Evolutionary conservation across 768 basidiomycete genomes (phyloP), one percentile per base, ranked within the genome.

Genomic region (Lactarius indigo): DNA sequence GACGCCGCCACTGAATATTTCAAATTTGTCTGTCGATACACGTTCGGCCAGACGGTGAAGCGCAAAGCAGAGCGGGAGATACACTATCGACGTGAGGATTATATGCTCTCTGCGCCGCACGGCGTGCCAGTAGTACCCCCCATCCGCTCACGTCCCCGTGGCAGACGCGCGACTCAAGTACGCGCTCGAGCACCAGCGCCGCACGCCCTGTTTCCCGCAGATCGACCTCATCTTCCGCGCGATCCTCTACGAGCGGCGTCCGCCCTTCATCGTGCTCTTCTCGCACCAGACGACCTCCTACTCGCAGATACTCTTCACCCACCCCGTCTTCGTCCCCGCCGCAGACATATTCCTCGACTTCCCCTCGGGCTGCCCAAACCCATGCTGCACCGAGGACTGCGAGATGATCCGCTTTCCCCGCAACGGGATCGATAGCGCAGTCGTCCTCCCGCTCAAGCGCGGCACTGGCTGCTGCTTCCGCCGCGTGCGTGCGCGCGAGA

Each of bases 381-480:
- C 87, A 1, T 88, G 86, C 72, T 91, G 90, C 74, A 88, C 84
- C 39, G 89, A 91, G 68, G 89, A 91, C 73, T 91, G 89, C 73
- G 89, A 91, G 76, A 89, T 91, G 84, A 87, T 91, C 71, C 86
- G 89, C 59, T 91, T 91, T 69, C 90, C 90, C 2, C 79, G 89
- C 64, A 79, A 81, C 64, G 89, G 90, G 2, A 71, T 83, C 26
- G 85, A 86, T 64, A 80, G 78, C 3, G 89, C 90, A 6, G 82
- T 82, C 4, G 79, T 91, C 50, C 80, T 91, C 41, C 81, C 87
- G 50, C 81, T 89, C 72, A 85, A 84, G 70, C 80, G 83, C n/a
- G 84, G 85, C 37, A 5, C 37, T 0, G 2, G 15, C 37, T 13
- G 81, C 58, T 59, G 69, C 23, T 75, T 74, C 42, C 71, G 79